A percentile compares a stretch with the other conserved stretches of the same genome.
Conservation (phyloP, 441 rosid genomes). For the Gossypium schwendimanii region DNA sequence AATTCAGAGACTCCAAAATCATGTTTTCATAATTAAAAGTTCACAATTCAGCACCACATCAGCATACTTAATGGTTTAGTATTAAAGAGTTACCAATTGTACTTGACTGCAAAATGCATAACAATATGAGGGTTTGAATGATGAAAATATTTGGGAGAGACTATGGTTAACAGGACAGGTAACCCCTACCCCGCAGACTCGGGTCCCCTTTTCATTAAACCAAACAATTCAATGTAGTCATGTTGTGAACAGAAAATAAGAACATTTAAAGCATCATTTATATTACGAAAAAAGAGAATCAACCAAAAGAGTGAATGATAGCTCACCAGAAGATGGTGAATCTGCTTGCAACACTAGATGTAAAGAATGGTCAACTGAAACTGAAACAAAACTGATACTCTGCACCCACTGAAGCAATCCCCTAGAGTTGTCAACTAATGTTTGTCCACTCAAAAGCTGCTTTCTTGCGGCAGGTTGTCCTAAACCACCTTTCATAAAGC, state of each 20-base stretch:
- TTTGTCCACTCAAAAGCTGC: constrained; percentile 68
- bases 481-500: constrained; percentile 82
- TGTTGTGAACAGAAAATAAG: background rate
- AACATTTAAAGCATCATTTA: background rate
- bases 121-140: background rate
- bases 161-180: background rate
- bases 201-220: background rate
- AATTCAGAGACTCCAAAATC: background rate
- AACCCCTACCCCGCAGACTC: background rate
- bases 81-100: background rate
- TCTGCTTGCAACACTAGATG: constrained; percentile 74
- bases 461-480: constrained; percentile 78
- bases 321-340: constrained; percentile 64
- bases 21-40: background rate
- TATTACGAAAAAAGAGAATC: background rate
- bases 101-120: background rate
- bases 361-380: constrained; percentile 80
- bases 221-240: background rate
- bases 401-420: constrained; percentile 97
- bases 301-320: constrained; percentile 13
- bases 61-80: background rate
- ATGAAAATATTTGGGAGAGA: background rate
- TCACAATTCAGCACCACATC: background rate
- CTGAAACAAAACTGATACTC: constrained; percentile 82
- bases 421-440: constrained; percentile 61